Evolutionary conservation across 2,329 filamentous ascomycete genomes (phyloP).

Genomic region (Fusarium chlamydosporum): DNA sequence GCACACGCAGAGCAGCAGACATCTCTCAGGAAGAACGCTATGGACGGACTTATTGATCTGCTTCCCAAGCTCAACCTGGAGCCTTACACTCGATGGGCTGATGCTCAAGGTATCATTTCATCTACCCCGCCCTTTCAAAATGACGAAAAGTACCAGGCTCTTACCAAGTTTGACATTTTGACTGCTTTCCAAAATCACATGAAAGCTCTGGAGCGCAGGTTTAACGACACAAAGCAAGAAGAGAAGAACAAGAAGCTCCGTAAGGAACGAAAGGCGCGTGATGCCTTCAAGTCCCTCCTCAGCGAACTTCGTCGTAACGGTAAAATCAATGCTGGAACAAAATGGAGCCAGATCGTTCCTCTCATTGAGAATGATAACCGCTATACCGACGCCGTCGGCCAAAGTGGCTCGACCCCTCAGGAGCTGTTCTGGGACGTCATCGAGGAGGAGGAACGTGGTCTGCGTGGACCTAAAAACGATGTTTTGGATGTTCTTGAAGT

Average conservation of each 20-base stretch:
- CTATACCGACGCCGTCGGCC: conserved; percentile 86
- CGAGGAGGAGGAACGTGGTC: conserved; percentile 91
- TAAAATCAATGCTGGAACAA: conserved; percentile 89
- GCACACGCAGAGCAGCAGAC: conserved; percentile 82
- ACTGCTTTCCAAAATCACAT: conserved; percentile 96
- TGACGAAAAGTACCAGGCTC: conserved; percentile 86
- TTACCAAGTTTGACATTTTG: conserved; percentile 91
- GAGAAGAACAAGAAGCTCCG: conserved; percentile 86
- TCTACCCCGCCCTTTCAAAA: conserved; percentile 81
- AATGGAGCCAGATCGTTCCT: conserved; percentile 87
- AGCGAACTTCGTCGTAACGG: conserved; percentile 79
- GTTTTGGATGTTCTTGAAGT: conserved; percentile 91
- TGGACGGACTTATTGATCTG: conserved; percentile 84
- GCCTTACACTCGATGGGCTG: conserved; percentile 94
- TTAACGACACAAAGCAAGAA: conserved; percentile 91
- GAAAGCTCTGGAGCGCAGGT: conserved; percentile 88
- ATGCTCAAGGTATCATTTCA: conserved; percentile 86
- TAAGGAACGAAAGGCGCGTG: conserved; percentile 87
- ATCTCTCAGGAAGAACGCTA: conserved; percentile 80
- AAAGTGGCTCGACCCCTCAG: conserved; percentile 85
- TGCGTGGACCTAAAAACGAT: conserved; percentile 84
- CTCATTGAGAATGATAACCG: conserved; percentile 84
- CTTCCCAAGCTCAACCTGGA: conserved; percentile 86
- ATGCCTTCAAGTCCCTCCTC: conserved; percentile 82
- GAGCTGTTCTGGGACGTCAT: conserved; percentile 97